These are phyloP conservation scores for Cyclocybe aegerita DNA, from an alignment of 768 basidiomycete species.

Conservation along the genomic window DNA sequence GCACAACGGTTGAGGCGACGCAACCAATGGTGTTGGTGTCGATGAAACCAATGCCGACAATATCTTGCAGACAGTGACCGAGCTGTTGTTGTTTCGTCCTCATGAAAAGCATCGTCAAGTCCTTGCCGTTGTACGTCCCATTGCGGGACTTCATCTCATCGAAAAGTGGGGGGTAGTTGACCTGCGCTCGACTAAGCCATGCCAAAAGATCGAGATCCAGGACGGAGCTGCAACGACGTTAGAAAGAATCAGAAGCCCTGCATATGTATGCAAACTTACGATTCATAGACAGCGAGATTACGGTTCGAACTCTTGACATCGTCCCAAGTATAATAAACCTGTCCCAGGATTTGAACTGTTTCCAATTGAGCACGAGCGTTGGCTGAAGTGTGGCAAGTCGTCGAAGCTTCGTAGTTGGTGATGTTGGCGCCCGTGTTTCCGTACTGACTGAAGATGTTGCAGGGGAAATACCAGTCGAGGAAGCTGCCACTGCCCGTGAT, in stretches of 20 bases:
- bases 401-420: constrained; percentile 62
- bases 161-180: constrained; percentile 82
- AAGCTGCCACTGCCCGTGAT: constrained; percentile 62
- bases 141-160: constrained; percentile 70
- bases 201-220: constrained; percentile 84
- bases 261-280: constrained; percentile 51
- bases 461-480: constrained; percentile 97
- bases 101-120: constrained; percentile 83
- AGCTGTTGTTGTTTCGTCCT: constrained; percentile 67
- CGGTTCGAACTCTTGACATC: constrained; percentile 67
- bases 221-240: constrained; percentile 56
- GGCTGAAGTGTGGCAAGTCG: constrained; percentile 71
- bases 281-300: constrained; percentile 92
- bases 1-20: constrained; percentile 91
- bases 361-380: constrained; percentile 53
- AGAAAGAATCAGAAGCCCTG: neutral
- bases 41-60: constrained; percentile 88
- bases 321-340: constrained; percentile 94
- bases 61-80: constrained; percentile 83
- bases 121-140: constrained; percentile 76
- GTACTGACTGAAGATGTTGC: constrained; percentile 83
- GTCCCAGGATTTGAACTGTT: constrained; percentile 60
- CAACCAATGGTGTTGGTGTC: constrained; percentile 95
- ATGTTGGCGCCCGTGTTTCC: constrained; percentile 61
- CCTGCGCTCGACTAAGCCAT: constrained; percentile 80